Base-by-base conservation (phyloP, 1,139 yeast species). In the Geotrichum phurueaensis region DNA sequence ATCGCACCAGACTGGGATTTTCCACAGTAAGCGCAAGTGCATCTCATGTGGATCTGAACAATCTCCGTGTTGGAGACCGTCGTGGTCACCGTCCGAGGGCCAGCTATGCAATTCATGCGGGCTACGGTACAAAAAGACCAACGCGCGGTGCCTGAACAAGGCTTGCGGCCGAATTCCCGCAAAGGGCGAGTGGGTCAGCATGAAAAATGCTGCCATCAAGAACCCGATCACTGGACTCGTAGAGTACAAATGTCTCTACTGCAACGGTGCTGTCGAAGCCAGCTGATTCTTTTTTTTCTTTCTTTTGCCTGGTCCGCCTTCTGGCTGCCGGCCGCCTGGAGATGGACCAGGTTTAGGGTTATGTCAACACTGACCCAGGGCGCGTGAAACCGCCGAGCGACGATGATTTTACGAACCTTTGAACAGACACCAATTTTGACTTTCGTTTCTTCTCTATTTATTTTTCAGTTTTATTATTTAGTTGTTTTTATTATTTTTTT, bases 11-110 rank as follows among this genome's bases (percentile, higher is more conserved):
- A 49, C 54, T 1, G 29, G 36, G 12, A 55, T 49, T 13, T 48
- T 48, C 45, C 56, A 50, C 51, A 33, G 56, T 50, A 65, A 56
- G 51, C 66, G 76, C 18, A 64, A 83, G 61, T 92, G 99, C 72
- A 85, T 92, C 43, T 89, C 97, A 3, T 92, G 99, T 76, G 91
- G 92, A 12, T 85, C 95, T 0, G 88, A 86, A 64, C 95, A 88
- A 67, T 89, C 96, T 12, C 99, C 99, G 9, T 92, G 99, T 74
- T 92, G 99, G 99, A 83, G 99, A 71, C 99, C 99, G 2, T 87
- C 96, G 6, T 92, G 99, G 99, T 85, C 95, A 2, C 74, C 80
- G 18, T 81, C 85, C 68, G 89, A 87, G 63, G 98, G 97, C 20
- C 98, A 92, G 76, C 80, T 92, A 68, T 92, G 99, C 78, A 92